Conservation (phyloP, 2,329 filamentous ascomycete genomes). For the Didymellaceae sp. region DNA sequence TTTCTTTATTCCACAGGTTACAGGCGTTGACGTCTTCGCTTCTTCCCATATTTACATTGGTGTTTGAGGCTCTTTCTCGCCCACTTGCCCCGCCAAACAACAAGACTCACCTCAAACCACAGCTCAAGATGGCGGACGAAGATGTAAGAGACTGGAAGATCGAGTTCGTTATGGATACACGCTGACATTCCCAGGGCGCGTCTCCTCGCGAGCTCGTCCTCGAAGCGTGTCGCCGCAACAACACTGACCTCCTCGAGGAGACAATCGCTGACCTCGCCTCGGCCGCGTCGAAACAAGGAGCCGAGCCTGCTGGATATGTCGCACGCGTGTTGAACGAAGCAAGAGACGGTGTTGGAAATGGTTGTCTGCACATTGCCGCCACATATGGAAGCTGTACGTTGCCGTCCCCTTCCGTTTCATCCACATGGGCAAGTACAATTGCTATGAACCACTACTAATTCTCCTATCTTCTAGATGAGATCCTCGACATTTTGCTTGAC, state of each 20-base stretch:
- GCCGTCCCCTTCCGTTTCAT: too few relatives aligned
- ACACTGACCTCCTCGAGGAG: slow-evolving; percentile 81
- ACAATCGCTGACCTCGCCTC: slow-evolving; percentile 65
- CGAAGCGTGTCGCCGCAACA: slow-evolving; percentile 92
- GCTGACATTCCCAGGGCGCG: slow-evolving; percentile 69
- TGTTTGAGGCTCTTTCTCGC: background rate
- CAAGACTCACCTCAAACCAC: background rate
- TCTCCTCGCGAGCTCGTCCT: slow-evolving; percentile 84
- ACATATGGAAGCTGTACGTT: slow-evolving; percentile 80
- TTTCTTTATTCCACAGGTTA: too few relatives aligned
- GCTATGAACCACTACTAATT: background rate
- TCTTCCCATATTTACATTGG: too few relatives aligned
- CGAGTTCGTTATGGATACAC: background rate
- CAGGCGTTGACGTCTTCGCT: too few relatives aligned
- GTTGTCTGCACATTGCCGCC: slow-evolving; percentile 89
- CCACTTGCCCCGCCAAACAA: slow-evolving; percentile 5
- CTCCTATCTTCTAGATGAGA: slow-evolving; percentile 66
- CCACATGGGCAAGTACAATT: background rate
- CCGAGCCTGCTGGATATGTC: slow-evolving; percentile 64
- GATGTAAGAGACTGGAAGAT: slow-evolving; percentile 25
- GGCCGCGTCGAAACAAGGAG: slow-evolving; percentile 57
- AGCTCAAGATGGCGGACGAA: slow-evolving; percentile 44
- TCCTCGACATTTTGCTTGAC: slow-evolving; percentile 82
- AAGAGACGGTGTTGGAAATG: slow-evolving; percentile 83
- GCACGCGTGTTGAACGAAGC: slow-evolving; percentile 84